Evolutionary conservation across 164 flowering plant species (phyloP).

Genomic region (Vitis amurensis): DNA sequence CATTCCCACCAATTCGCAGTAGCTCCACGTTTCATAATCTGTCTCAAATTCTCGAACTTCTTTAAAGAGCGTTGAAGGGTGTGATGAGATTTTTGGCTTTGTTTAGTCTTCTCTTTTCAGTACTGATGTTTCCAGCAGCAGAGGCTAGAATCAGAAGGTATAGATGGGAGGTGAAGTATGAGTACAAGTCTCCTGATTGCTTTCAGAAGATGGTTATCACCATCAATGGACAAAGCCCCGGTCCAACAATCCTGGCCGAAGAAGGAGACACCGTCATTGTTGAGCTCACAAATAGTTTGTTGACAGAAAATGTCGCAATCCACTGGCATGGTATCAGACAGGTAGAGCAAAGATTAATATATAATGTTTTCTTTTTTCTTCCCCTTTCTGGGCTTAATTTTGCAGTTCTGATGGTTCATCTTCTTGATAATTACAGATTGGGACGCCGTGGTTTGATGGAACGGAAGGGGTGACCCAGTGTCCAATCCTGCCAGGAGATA

Average conservation of each 20-base stretch:
- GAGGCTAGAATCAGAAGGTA: slow-evolving; percentile 52
- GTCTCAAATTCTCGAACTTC: too few relatives aligned
- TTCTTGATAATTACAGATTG: slow-evolving; percentile 37
- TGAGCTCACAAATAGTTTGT: slow-evolving; percentile 69
- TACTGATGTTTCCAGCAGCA: slow-evolving; percentile 9
- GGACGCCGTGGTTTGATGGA: slow-evolving; percentile 93
- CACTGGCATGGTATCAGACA: slow-evolving; percentile 99
- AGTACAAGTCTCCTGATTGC: slow-evolving; percentile 77
- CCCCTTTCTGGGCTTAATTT: neutral
- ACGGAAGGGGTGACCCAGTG: slow-evolving; percentile 91
- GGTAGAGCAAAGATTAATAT: slow-evolving; percentile 26
- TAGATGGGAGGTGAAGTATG: slow-evolving; percentile 83
- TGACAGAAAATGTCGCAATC: slow-evolving; percentile 77
- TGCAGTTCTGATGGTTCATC: neutral
- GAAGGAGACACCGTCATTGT: slow-evolving; percentile 78
- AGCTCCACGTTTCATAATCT: too few relatives aligned
- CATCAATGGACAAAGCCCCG: slow-evolving; percentile 72
- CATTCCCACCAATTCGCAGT: too few relatives aligned
- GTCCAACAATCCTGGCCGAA: slow-evolving; percentile 72
- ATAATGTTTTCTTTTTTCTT: neutral
- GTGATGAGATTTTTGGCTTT: neutral
- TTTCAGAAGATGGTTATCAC: slow-evolving; percentile 59
- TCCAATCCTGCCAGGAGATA: slow-evolving; percentile 75
- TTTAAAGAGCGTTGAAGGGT: too few relatives aligned
- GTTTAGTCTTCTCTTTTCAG: neutral